Evolutionary conservation across 75 land plant genomes (phyloP).

Genomic region (Sequoia sempervirens): DNA sequence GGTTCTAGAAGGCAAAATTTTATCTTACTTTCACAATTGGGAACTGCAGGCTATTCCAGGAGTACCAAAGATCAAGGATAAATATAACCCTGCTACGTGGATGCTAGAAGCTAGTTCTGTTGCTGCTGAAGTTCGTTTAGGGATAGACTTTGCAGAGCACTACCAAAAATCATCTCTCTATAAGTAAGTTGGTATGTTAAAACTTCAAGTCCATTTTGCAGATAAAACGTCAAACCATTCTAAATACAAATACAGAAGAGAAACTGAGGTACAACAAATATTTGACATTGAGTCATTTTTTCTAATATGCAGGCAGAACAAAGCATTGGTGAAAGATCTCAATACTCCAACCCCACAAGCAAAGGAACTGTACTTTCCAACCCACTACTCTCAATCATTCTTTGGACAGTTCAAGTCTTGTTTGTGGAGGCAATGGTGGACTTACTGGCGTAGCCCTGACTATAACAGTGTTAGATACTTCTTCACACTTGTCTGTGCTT

Average conservation of each 20-base stretch:
- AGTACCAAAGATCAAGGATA: conserved; percentile 61
- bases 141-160: conserved; percentile 67
- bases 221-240: not conserved
- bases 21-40: not conserved
- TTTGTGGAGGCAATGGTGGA: conserved; percentile 72
- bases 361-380: conserved; percentile 56
- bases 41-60: conserved; percentile 57
- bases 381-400: conserved; percentile 40
- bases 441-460: conserved; percentile 80
- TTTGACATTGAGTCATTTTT: not conserved
- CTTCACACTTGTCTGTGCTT: conserved; percentile 51
- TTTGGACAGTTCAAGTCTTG: conserved; percentile 63
- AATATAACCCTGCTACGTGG: conserved; percentile 87
- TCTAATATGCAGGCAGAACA: conserved; percentile 38
- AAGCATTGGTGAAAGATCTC: conserved; percentile 49
- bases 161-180: conserved; percentile 48
- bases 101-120: conserved; percentile 82
- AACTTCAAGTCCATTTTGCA: too few species aligned
- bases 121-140: conserved; percentile 43
- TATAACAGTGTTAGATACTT: conserved; percentile 64
- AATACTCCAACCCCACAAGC: conserved; percentile 49
- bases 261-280: not conserved
- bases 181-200: conserved; percentile 33
- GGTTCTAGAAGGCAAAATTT: not conserved
- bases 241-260: not conserved